These are phyloP conservation scores for Colletotrichum sp. DNA, from an alignment of 2,329 filamentous ascomycete species.

Conservation along the genomic window DNA sequence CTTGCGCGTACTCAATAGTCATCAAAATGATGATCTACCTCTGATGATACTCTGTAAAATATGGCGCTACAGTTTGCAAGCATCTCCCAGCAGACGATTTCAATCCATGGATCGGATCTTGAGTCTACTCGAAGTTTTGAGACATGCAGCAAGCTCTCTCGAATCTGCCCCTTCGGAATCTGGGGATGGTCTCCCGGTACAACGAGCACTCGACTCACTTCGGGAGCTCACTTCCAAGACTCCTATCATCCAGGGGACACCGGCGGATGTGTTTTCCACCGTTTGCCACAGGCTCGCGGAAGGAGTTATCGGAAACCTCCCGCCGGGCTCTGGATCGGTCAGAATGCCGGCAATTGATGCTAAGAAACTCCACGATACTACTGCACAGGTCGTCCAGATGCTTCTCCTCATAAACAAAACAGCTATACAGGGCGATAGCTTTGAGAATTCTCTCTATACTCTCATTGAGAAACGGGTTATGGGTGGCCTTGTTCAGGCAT, in stretches of 20 bases:
- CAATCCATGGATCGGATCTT: neutral
- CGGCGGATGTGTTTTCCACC: neutral
- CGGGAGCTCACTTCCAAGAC: neutral
- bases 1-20: neutral
- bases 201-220: neutral
- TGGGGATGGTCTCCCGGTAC: neutral
- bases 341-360: neutral
- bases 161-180: neutral
- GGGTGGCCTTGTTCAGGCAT: neutral
- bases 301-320: neutral
- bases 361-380: neutral
- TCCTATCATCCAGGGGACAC: neutral
- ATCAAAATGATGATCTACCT: neutral
- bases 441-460: neutral
- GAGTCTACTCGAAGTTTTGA: neutral
- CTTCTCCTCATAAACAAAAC: neutral
- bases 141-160: neutral
- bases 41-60: neutral
- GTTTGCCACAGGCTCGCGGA: neutral
- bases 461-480: neutral
- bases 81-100: neutral
- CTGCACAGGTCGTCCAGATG: neutral
- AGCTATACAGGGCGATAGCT: neutral
- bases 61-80: neutral
- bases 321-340: neutral